Evolutionary conservation across 768 basidiomycete species (phyloP), one percentile per base, ranked within the genome.

Genomic region (Leccinum broughii): DNA sequence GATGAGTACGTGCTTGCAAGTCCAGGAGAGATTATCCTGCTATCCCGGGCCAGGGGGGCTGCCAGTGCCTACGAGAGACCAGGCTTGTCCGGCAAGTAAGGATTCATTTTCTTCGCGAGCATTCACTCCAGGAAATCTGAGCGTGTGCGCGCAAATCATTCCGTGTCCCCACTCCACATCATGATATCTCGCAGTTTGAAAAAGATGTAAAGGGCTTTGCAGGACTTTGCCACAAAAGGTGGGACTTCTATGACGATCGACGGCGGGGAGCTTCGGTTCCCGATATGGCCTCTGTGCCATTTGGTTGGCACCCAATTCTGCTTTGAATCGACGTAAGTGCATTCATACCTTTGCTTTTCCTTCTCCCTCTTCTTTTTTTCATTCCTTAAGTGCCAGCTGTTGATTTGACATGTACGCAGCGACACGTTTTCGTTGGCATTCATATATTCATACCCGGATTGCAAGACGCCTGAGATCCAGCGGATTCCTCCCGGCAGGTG

Each of bases 211-310:
- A 68, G 64, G 70, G 70, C 61, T 71, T 28, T 46, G 11, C 44
- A 22, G 6, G 4, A 24, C 49, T 59, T 55, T 63, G 24, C 69
- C 65, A 32, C 58, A 69, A 64, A 39, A 13, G 57, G 62, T 34
- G 57, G 46, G 34, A 46, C 64, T 72, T 68, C 66, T 70, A 60
- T 55, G 55, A 55, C 59, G 70, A 71, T 71, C 70, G 63, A 66
- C 66, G 55, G 51, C 51, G 50, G 44, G 44, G 66, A 70, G 62
- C 63, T 70, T 66, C 64, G 61, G 66, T 71, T 64, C 71, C 64
- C 64, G 63, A 68, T 64, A 51, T 57, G 44, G 61, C 51, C 70
- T 51, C n/a, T 57, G 26, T 46, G 22, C 54, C 55, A 46, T 62
- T 44, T 44, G n/a, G 41, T n/a, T 55, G 49, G 55, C 2, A 44